A percentile compares a stretch with the other conserved stretches of the same genome.
phyloP scores from a whole-genome alignment of 805 yeast species.

The Suhomyces faveliae region DNA sequence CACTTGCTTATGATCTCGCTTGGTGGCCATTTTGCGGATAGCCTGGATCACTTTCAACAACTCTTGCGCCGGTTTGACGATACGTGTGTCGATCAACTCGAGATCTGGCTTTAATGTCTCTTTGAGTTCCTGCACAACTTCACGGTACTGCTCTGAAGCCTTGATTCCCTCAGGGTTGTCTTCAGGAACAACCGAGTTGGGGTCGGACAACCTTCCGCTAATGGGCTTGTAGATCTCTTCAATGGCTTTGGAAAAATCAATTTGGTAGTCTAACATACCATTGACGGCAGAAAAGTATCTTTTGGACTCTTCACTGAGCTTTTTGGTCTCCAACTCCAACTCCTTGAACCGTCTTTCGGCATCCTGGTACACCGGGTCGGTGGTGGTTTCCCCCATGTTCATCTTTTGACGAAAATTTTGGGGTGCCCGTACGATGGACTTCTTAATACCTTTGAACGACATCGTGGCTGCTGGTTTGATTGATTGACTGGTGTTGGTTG shows the following conservation, averaged over 20 bases:
- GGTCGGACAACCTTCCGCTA: conserved; percentile 88
- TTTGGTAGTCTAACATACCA: conserved; percentile 90
- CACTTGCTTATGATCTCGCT: conserved; percentile 92
- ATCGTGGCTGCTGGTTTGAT: conserved; percentile 32
- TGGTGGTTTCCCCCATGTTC: conserved; percentile 67
- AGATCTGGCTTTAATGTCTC: conserved; percentile 87
- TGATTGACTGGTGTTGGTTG: background rate
- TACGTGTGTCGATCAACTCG: conserved; percentile 85
- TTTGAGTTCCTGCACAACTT: conserved; percentile 82
- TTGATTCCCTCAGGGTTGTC: conserved; percentile 96
- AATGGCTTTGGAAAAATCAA: conserved; percentile 92
- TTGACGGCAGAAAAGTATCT: conserved; percentile 89
- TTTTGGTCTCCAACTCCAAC: conserved; percentile 84
- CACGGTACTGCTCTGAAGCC: conserved; percentile 90
- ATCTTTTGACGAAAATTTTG: conserved; percentile 87
- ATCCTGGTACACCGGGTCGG: conserved; percentile 86
- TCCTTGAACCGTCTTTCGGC: conserved; percentile 97
- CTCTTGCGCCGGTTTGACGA: conserved; percentile 90
- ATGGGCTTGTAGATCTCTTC: conserved; percentile 97
- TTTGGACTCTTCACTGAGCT: conserved; percentile 83
- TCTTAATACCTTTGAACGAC: conserved; percentile 88
- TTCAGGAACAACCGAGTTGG: conserved; percentile 80
- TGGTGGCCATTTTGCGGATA: conserved; percentile 90
- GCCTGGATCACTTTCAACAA: conserved; percentile 74
- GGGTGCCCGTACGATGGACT: conserved; percentile 83